Evolutionary conservation across 140 eudicot genomes (phyloP), one percentile per base, ranked within the genome.

Genomic region (Stevia rebaudiana): DNA sequence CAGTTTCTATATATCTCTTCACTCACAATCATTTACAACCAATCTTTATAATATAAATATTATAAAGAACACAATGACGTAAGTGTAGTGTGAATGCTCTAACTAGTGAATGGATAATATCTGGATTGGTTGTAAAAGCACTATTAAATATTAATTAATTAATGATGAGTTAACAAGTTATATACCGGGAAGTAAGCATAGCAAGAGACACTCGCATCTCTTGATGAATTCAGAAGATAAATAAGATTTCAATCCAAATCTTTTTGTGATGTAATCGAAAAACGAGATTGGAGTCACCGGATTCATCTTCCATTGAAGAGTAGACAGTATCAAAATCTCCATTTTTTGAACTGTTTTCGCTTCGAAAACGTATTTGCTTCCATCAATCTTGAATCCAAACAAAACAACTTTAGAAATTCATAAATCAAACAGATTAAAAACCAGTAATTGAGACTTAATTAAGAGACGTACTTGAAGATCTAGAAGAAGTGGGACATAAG

Each of bases 301-400:
- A 28, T 89, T 89, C 95, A 89, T 86, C 86, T 72, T 89, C 97
- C 97, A 89, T 54, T 79, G 42, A 40, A 89, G 91, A 24, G 81
- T 83, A 15, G 95, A 76, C 31, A 89, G 66, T 30, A 86, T 68
- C 69, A 89, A 31, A 37, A 89, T 65, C 82, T 89, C 97, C 97
- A 89, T 89, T 69, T 77, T 89, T 36, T 89, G 89, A 51, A 89
- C 78, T 1, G 95, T 83, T 68, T 86, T 89, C 2, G 86, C 80
- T 78, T 89, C 95, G 25, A 86, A 89, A n/a, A 89, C 80, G 47
- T 81, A 89, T 60, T 65, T 71, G 47, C 85, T 74, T 58, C 86
- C 92, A 67, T 85, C 97, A 72, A 83, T 82, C 97, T 89, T 47
- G 12, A 56, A 23, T 57, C 44, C 24, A 28, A 49, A 4, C 31